Conservation (phyloP, 2,329 filamentous ascomycete genomes). For the Verticillium dahliae region DNA sequence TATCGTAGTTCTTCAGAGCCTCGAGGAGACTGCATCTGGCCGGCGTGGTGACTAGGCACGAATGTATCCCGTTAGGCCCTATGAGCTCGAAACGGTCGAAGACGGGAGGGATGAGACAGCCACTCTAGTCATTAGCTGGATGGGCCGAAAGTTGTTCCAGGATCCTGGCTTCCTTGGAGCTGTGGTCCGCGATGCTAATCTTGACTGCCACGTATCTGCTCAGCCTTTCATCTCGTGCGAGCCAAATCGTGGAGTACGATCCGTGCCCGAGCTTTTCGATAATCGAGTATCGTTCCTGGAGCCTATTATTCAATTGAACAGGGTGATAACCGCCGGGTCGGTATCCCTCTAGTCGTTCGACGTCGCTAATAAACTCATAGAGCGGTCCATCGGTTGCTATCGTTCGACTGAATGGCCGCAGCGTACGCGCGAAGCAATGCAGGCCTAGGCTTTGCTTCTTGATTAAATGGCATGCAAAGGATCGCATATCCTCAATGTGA, state of each 20-base stretch:
- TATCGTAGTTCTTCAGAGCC: background rate
- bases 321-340: constrained; percentile 29
- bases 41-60: constrained; percentile 10
- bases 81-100: constrained; percentile 10
- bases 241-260: constrained; percentile 24
- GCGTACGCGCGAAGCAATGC: background rate
- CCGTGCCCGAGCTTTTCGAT: constrained; percentile 22
- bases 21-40: constrained; percentile 9
- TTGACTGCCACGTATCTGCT: constrained; percentile 25
- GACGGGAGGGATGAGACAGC: background rate
- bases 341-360: constrained; percentile 19
- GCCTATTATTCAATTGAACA: constrained; percentile 25
- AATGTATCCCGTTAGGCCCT: constrained; percentile 12
- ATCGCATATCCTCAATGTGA: background rate
- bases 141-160: constrained; percentile 7
- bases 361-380: constrained; percentile 12
- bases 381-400: too few species aligned
- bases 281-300: constrained; percentile 19
- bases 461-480: background rate
- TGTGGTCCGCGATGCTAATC: constrained; percentile 18
- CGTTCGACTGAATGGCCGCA: background rate
- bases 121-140: too few species aligned
- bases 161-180: constrained; percentile 6
- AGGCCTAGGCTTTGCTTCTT: background rate
- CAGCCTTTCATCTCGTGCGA: constrained; percentile 18